Evolutionary conservation across 1,139 yeast genomes (phyloP).

Genomic region (Candida tetrigidarum): DNA sequence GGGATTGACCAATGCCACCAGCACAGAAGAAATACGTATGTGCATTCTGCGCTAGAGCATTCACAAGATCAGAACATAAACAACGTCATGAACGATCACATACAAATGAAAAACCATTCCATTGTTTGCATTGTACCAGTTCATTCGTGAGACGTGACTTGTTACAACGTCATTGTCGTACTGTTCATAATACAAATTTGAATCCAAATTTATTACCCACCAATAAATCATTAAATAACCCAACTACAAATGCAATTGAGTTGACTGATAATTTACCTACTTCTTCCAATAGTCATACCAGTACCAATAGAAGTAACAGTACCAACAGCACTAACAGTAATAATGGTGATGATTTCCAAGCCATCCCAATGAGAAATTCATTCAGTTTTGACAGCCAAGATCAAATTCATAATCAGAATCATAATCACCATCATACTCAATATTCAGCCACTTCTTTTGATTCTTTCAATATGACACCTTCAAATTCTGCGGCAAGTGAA

Average conservation of each 20-base stretch:
- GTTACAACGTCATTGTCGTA: slow-evolving; percentile 75
- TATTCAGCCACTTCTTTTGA: slow-evolving; percentile 3
- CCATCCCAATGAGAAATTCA: background rate
- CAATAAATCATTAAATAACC: slow-evolving; percentile 17
- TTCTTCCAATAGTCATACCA: slow-evolving; percentile 4
- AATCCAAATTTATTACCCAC: slow-evolving; percentile 17
- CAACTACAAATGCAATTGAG: slow-evolving; percentile 13
- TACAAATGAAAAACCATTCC: slow-evolving; percentile 82
- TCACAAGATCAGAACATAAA: slow-evolving; percentile 81
- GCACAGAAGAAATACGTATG: slow-evolving; percentile 70
- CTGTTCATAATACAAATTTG: slow-evolving; percentile 59
- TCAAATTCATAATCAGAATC: too few relatives aligned
- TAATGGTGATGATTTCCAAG: slow-evolving; percentile 2
- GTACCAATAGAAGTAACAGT: slow-evolving; percentile 1
- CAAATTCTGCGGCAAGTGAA: slow-evolving; percentile 1
- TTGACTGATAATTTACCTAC: slow-evolving; percentile 8
- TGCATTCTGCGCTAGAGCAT: slow-evolving; percentile 80
- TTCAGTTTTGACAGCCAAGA: slow-evolving; percentile 9
- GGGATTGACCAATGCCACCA: slow-evolving; percentile 38
- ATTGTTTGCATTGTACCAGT: slow-evolving; percentile 70
- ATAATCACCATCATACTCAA: background rate
- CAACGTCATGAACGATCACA: slow-evolving; percentile 85
- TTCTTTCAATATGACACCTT: slow-evolving; percentile 7
- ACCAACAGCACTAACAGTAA: slow-evolving; percentile 1
- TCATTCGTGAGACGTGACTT: slow-evolving; percentile 79